Percentiles rank a stretch among this genome's conserved stretches.
Evolutionary conservation across 352 stramenopile species (phyloP).

Genomic region (Detonula confervacea): DNA sequence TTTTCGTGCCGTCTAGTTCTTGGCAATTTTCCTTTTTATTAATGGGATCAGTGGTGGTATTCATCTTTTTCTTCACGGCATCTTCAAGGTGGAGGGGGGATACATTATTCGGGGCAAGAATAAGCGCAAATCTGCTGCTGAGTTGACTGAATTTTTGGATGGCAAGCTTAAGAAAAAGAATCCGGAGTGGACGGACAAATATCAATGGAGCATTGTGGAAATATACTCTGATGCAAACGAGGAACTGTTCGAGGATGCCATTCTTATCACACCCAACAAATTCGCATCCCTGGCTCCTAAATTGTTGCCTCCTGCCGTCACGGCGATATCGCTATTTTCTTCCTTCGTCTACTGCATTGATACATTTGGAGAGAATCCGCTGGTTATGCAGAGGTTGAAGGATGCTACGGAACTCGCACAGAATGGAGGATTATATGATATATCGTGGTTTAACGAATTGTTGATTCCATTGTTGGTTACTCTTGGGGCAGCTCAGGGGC

Average conservation of each 20-base stretch:
- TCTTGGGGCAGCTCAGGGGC: constrained; percentile 42
- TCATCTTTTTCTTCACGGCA: too few species aligned
- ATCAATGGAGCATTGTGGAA: constrained; percentile 49
- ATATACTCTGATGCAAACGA: constrained; percentile 33
- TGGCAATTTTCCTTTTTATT: too few species aligned
- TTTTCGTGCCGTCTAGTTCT: too few species aligned
- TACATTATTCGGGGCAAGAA: constrained; percentile 54
- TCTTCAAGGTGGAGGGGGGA: too few species aligned
- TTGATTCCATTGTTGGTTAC: constrained; percentile 59
- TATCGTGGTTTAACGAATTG: constrained; percentile 62
- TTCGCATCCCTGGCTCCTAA: constrained; percentile 29
- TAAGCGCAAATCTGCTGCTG: constrained; percentile 28
- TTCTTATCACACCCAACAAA: constrained; percentile 45
- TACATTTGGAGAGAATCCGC: constrained; percentile 53
- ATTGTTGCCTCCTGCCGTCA: constrained; percentile 23
- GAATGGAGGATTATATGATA: constrained; percentile 31
- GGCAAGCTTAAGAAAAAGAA: constrained; percentile 25
- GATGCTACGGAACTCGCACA: constrained; percentile 26
- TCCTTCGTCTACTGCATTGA: constrained; percentile 62
- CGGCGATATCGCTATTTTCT: constrained; percentile 47
- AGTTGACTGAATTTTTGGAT: constrained; percentile 41
- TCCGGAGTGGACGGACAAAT: constrained; percentile 25
- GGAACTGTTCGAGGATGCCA: constrained; percentile 34
- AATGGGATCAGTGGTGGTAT: too few species aligned
- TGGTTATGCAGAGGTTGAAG: constrained; percentile 57